Evolutionary conservation across 164 flowering plant genomes (phyloP).

Genomic region (Litsea cubeba): DNA sequence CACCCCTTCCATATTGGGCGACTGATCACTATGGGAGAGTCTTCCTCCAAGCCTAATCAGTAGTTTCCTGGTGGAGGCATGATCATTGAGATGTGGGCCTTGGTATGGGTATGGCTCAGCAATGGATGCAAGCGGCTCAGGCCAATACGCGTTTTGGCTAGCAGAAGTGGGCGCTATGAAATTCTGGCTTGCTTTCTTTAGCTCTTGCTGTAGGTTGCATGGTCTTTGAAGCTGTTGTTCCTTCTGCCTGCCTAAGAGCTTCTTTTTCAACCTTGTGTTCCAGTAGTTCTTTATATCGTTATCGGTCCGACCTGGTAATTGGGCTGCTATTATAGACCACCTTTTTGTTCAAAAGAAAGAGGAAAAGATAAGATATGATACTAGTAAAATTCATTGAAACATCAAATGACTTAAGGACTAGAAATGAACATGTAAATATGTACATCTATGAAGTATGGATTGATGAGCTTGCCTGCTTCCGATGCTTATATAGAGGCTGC

Average conservation of each 20-base stretch:
- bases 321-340: constrained; percentile 91
- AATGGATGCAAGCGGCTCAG: constrained; percentile 18
- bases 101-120: constrained; percentile 15
- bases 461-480: constrained; percentile 67
- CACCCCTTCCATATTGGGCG: background rate
- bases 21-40: constrained; percentile 29
- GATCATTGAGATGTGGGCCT: constrained; percentile 25
- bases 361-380: background rate
- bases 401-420: background rate
- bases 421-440: background rate
- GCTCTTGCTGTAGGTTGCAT: constrained; percentile 35
- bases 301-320: constrained; percentile 79
- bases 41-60: constrained; percentile 56
- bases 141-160: constrained; percentile 31
- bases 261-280: constrained; percentile 87
- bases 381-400: background rate
- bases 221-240: constrained; percentile 37
- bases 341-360: constrained; percentile 21
- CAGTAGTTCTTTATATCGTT: constrained; percentile 88
- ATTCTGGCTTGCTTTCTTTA: constrained; percentile 21
- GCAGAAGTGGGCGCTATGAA: constrained; percentile 9
- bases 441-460: background rate
- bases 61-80: constrained; percentile 41
- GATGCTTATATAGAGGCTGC: constrained; percentile 69
- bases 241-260: constrained; percentile 60